phyloP scores from a whole-genome alignment of 202 grass and related monocot genomes.

The Setaria italica region DNA sequence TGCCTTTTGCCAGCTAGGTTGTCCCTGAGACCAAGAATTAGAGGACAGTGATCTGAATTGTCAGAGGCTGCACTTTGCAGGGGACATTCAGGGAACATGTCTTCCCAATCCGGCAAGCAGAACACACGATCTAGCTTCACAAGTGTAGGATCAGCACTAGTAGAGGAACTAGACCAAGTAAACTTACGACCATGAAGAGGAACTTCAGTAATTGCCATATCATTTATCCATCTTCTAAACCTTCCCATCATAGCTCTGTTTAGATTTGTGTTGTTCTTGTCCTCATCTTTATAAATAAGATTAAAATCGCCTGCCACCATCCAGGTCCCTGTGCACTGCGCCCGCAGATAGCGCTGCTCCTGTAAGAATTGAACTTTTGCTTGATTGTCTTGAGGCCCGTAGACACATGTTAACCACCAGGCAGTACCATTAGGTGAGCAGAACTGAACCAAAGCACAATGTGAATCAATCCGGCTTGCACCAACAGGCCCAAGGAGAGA shows the following conservation, averaged over 20 bases:
- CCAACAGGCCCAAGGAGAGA: background rate
- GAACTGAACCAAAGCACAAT: background rate
- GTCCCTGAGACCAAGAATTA: background rate
- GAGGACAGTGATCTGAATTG: background rate
- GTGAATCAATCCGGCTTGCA: background rate
- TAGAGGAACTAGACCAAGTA: background rate
- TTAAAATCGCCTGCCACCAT: background rate
- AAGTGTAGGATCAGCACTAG: background rate
- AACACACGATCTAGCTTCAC: background rate
- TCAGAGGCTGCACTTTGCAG: background rate
- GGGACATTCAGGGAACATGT: background rate
- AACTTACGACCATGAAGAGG: background rate
- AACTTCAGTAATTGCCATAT: background rate
- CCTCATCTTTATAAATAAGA: background rate
- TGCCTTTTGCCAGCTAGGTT: background rate
- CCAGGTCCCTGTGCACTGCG: background rate
- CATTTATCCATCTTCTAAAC: background rate
- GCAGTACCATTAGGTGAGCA: fast-evolving
- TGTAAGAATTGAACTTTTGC: background rate
- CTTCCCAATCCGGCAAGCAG: background rate
- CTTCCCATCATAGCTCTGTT: background rate
- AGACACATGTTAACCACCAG: background rate
- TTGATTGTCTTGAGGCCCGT: background rate
- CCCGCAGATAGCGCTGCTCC: background rate
- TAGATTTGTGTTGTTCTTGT: background rate